Conservation (phyloP, 1,284 basidiomycete species). For the Ustilago sp. region DNA sequence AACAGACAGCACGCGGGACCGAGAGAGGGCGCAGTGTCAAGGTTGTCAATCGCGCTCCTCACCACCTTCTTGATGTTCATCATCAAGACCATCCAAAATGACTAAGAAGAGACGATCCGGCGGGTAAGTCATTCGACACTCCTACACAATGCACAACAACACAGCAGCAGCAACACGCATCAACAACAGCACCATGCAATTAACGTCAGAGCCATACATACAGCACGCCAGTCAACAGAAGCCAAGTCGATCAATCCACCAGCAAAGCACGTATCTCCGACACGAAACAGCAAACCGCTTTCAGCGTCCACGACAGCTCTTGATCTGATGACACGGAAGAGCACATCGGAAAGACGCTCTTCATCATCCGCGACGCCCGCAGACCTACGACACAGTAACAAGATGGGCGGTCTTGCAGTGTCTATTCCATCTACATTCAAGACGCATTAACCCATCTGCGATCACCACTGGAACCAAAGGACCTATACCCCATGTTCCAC, state of each 20-base stretch:
- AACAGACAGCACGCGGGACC: slow-evolving; percentile 1
- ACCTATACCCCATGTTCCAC: too few relatives aligned
- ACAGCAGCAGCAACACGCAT: background rate
- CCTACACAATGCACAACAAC: slow-evolving; percentile 1
- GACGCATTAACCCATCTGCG: too few relatives aligned
- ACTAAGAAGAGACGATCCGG: slow-evolving; percentile 99
- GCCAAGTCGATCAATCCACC: background rate
- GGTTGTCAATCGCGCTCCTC: slow-evolving; percentile 22
- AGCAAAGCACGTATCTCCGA: background rate
- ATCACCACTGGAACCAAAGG: too few relatives aligned
- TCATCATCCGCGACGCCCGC: too few relatives aligned
- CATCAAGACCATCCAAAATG: slow-evolving; percentile 70
- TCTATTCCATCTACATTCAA: too few relatives aligned
- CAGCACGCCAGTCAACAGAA: background rate
- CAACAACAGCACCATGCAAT: slow-evolving; percentile 4
- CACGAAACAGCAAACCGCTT: background rate
- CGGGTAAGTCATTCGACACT: slow-evolving; percentile 55
- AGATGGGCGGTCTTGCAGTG: too few relatives aligned
- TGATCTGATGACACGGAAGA: too few relatives aligned
- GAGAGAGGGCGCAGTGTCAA: slow-evolving; percentile 13
- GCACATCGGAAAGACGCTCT: too few relatives aligned
- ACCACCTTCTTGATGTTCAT: slow-evolving; percentile 44
- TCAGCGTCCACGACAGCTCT: too few relatives aligned
- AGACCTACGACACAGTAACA: too few relatives aligned
- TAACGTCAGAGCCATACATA: background rate